Evolutionary conservation across 768 basidiomycete species (phyloP).

Genomic region (Tulasnella sp.): DNA sequence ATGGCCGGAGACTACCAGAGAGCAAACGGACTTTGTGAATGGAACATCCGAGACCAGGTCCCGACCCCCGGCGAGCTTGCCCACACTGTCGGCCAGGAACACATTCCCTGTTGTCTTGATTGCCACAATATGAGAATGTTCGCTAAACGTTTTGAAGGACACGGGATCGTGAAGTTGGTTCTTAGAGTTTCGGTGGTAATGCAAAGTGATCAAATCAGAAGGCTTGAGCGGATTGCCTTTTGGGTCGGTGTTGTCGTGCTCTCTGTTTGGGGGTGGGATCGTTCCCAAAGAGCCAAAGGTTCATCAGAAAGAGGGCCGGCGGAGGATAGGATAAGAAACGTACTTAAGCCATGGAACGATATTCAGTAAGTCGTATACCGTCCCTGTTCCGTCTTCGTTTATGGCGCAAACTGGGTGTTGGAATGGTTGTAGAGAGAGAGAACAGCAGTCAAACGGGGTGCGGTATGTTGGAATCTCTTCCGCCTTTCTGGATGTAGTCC

Average conservation of each 20-base stretch:
- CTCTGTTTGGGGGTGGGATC: slow-evolving; percentile 44
- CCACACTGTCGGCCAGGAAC: slow-evolving; percentile 86
- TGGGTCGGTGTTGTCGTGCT: slow-evolving; percentile 77
- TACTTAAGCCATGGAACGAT: slow-evolving; percentile 95
- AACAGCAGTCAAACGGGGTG: slow-evolving; percentile 88
- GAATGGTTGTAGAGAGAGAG: slow-evolving; percentile 87
- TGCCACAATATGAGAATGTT: slow-evolving; percentile 92
- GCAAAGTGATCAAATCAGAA: slow-evolving; percentile 69
- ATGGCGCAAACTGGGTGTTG: slow-evolving; percentile 82
- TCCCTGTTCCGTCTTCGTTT: slow-evolving; percentile 73
- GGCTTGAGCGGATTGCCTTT: slow-evolving; percentile 66
- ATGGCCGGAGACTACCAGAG: not conserved
- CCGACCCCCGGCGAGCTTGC: slow-evolving; percentile 55
- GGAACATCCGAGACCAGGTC: slow-evolving; percentile 83
- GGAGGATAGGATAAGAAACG: slow-evolving; percentile 34
- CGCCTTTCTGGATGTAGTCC: slow-evolving; percentile 15
- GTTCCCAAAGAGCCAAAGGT: slow-evolving; percentile 2
- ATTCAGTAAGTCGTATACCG: slow-evolving; percentile 84
- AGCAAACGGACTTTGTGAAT: slow-evolving; percentile 66
- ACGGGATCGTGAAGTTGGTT: slow-evolving; percentile 94
- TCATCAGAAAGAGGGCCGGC: slow-evolving; percentile 14
- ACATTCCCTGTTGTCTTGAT: slow-evolving; percentile 90
- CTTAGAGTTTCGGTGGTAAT: slow-evolving; percentile 78
- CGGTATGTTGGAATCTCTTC: slow-evolving; percentile 36
- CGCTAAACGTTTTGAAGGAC: slow-evolving; percentile 94